Conservation (phyloP, 2,329 filamentous ascomycete species). For the Stemphylium beticola region DNA sequence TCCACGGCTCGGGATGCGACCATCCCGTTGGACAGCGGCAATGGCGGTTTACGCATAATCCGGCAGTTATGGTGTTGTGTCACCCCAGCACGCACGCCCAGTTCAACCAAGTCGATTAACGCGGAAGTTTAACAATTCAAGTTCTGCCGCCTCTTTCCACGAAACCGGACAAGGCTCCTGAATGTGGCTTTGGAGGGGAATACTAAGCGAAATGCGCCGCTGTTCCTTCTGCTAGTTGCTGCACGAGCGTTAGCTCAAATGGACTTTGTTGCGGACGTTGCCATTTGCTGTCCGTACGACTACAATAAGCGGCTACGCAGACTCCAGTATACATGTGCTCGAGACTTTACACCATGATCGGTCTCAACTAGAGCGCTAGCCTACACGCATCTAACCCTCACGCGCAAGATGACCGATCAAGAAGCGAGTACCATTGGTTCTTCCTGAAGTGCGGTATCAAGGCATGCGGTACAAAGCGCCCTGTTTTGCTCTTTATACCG, state of each 20-base stretch:
- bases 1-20: constrained; percentile 3
- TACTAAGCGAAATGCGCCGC: no score
- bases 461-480: not conserved
- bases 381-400: not conserved
- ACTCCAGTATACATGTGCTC: not conserved
- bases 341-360: not conserved
- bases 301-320: not conserved
- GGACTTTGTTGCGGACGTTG: not conserved
- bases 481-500: constrained; percentile 12
- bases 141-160: not conserved
- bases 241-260: no score
- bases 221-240: no score
- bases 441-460: not conserved
- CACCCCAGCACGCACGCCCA: constrained; percentile 1
- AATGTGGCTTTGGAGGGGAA: no score
- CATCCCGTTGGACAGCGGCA: constrained; percentile 17
- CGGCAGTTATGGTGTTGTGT: constrained; percentile 11
- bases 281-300: not conserved
- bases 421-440: not conserved
- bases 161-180: no score
- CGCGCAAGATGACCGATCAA: not conserved
- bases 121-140: not conserved
- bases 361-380: not conserved
- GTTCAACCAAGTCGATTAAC: not conserved
- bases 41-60: constrained; percentile 19